Evolutionary conservation across 805 yeast species (phyloP), one percentile per base, ranked within the genome.

Genomic region (Myxozyma neotropica): DNA sequence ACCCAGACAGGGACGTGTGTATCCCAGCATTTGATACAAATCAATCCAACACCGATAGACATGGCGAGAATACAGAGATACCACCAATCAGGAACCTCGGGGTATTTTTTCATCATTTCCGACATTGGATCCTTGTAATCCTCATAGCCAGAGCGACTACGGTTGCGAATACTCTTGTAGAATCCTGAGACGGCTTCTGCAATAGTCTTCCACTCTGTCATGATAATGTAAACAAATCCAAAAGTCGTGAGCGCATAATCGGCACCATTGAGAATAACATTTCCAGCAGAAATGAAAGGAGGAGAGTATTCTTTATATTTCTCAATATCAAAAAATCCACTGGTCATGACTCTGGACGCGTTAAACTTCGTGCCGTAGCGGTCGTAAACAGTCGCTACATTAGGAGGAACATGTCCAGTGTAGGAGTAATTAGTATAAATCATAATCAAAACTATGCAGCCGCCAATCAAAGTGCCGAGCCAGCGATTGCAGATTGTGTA

Each of bases 31-130:
- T 74, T 67, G 36, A 78, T 68, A 36, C 69, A 78, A 70, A 78
- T 75, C 57, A 83, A 72, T 1, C 74, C 70, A 15, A 84, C 75
- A 55, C 82, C 80, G 1, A 75, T 64, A 72, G 79, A 72, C 43
- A 81, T 71, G 1, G 76, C 62, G 10, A 83, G 74, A 4, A 80
- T 53, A 53, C 84, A 75, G 15, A 81, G 74, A 2, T 72, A 86
- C 85, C 88, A 82, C 83, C 83, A 80, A 50, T 79, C 81, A 2
- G 88, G 89, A 33, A 82, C 85, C 64, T 83, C 87, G 4, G 75
- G 76, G 70, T 86, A 85, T 27, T 72, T 68, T 38, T 71, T 70
- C 86, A 84, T 84, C 63, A 84, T 76, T 31, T 27, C 36, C 27
- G 58, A 53, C 17, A 58, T 23, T 5, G 61, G 58, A 39, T 58